These are phyloP conservation scores for Trypanosoma caninum DNA, from an alignment of 208 protist species.

Conservation along the genomic window DNA sequence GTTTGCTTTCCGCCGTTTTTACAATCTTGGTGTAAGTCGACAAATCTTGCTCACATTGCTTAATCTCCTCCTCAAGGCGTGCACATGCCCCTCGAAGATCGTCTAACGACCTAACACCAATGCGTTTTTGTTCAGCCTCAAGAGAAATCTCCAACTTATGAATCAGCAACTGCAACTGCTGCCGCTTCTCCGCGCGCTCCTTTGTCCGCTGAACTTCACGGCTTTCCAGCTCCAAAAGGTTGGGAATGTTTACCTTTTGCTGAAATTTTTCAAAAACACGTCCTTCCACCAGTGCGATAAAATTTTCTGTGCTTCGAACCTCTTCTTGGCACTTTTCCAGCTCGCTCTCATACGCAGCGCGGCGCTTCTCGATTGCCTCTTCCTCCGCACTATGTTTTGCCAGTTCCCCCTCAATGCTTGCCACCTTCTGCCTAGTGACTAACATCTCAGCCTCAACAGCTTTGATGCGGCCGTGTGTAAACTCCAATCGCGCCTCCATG, in stretches of 20 bases:
- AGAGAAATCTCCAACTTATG: slow-evolving; percentile 77
- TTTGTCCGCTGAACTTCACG: slow-evolving; percentile 37
- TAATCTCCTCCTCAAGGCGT: slow-evolving; percentile 44
- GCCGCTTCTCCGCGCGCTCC: slow-evolving; percentile 60
- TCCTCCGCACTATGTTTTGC: slow-evolving; percentile 18
- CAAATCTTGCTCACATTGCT: slow-evolving; percentile 61
- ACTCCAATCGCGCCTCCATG: slow-evolving; percentile 62
- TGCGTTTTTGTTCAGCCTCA: slow-evolving; percentile 61
- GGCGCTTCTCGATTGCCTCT: slow-evolving; percentile 23
- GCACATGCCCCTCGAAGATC: slow-evolving; percentile 38
- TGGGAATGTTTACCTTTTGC: slow-evolving; percentile 69
- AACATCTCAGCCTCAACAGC: slow-evolving; percentile 40
- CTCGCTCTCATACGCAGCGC: slow-evolving; percentile 31
- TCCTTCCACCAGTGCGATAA: slow-evolving; percentile 77
- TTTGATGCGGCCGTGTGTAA: slow-evolving; percentile 40
- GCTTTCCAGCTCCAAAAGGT: slow-evolving; percentile 90
- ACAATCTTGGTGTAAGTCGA: slow-evolving; percentile 48
- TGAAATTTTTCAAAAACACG: slow-evolving; percentile 91
- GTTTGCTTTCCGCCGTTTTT: slow-evolving; percentile 44
- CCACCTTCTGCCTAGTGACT: slow-evolving; percentile 30
- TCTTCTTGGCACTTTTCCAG: slow-evolving; percentile 41
- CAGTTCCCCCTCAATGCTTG: slow-evolving; percentile 38
- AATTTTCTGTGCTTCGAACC: slow-evolving; percentile 38
- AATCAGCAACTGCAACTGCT: slow-evolving; percentile 70
- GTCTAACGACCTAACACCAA: slow-evolving; percentile 30